phyloP scores from a whole-genome alignment of 164 flowering plant genomes.

The Dillenia turbinata region DNA sequence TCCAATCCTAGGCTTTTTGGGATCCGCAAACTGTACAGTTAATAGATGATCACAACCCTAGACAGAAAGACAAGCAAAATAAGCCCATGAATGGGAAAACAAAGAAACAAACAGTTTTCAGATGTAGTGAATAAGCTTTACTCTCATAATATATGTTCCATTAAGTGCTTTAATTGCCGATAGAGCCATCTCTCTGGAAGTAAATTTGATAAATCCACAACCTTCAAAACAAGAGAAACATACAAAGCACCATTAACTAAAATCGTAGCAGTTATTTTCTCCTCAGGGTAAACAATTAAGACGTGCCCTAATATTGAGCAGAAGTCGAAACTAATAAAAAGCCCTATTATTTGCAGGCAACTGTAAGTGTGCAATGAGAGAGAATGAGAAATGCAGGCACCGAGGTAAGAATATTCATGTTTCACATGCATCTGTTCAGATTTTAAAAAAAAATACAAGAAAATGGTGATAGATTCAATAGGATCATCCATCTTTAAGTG shows the following conservation, averaged over 20 bases:
- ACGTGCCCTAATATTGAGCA: too few species aligned
- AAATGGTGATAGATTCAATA: too few species aligned
- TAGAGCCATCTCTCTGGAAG: slow-evolving; percentile 78
- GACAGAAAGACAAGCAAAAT: neutral
- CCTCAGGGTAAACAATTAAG: too few species aligned
- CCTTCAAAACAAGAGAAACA: slow-evolving; percentile 43
- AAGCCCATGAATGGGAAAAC: slow-evolving; percentile 2
- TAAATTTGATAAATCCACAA: slow-evolving; percentile 65
- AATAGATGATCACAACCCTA: slow-evolving; percentile 71
- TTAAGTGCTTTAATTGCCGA: slow-evolving; percentile 80
- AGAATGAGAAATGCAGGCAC: too few species aligned
- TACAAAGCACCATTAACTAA: neutral
- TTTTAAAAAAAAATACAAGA: too few species aligned
- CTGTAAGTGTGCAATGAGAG: too few species aligned
- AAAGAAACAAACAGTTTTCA: neutral
- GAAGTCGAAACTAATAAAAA: too few species aligned
- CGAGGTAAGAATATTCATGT: too few species aligned
- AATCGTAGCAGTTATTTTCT: too few species aligned
- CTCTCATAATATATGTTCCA: slow-evolving; percentile 74
- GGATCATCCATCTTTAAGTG: too few species aligned
- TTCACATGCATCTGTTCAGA: too few species aligned
- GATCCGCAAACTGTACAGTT: slow-evolving; percentile 63
- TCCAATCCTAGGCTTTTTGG: slow-evolving; percentile 48
- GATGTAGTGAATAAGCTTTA: slow-evolving; percentile 24
- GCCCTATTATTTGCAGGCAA: too few species aligned